Evolutionary conservation across 163 green algal species (phyloP).

Genomic region (Scenedesmus sp.): DNA sequence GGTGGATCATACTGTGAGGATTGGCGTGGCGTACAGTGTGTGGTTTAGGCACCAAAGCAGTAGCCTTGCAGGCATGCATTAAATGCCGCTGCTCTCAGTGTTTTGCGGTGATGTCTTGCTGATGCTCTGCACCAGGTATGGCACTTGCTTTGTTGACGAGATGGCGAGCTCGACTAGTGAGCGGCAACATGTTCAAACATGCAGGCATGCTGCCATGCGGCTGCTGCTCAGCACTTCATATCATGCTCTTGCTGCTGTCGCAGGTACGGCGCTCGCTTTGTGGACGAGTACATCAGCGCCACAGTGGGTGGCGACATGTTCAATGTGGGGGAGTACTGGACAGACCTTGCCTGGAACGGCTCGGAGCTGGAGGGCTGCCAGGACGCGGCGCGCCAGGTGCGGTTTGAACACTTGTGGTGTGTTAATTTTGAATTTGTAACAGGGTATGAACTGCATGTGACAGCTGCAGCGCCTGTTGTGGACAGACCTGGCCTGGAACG

Average conservation of each 20-base stretch:
- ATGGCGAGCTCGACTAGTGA: neutral
- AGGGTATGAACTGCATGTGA: neutral
- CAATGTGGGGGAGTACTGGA: slow-evolving; percentile 85
- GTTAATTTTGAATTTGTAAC: neutral
- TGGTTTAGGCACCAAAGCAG: no score
- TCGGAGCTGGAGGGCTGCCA: slow-evolving; percentile 74
- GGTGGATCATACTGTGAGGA: no score
- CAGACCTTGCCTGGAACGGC: slow-evolving; percentile 66
- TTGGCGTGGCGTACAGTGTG: no score
- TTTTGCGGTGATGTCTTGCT: neutral
- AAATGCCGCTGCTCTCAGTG: neutral
- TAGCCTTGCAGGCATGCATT: neutral
- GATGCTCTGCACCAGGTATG: neutral
- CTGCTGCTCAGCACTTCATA: neutral
- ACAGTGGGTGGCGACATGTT: slow-evolving; percentile 67
- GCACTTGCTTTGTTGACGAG: no score
- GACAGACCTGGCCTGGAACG: slow-evolving; percentile 66
- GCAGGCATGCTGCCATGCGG: neutral
- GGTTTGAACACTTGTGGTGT: neutral
- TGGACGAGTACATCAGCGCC: slow-evolving; percentile 76
- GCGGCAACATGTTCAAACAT: neutral
- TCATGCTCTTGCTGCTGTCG: neutral
- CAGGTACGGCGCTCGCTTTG: slow-evolving; percentile 68
- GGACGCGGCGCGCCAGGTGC: slow-evolving; percentile 61
- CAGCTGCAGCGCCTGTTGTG: neutral